A percentile compares a stretch with the other conserved stretches of the same genome.
These are phyloP conservation scores for Cercospora nicotianae DNA, from an alignment of 2,329 filamentous ascomycete genomes.

Conservation along the genomic window DNA sequence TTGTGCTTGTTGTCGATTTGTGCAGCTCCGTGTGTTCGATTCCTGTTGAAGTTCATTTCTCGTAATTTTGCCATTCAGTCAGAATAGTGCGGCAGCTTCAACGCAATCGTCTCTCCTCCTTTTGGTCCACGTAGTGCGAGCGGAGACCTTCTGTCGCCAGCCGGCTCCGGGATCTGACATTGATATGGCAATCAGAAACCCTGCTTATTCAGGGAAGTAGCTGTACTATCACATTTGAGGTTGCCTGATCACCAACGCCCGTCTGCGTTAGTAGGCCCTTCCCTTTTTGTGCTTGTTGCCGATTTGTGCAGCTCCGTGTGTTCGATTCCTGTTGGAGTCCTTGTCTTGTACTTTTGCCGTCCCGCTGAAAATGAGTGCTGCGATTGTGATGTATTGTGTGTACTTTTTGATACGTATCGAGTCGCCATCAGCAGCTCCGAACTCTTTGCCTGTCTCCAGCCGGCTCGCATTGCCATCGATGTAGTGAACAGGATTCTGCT, in stretches of 20 bases:
- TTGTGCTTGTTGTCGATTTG: background rate
- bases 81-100: too few relatives aligned
- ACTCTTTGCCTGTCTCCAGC: background rate
- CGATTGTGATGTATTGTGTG: background rate
- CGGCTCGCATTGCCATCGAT: background rate
- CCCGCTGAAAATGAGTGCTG: too few relatives aligned
- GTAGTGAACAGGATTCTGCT: background rate
- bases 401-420: background rate
- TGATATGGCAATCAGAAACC: background rate
- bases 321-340: background rate
- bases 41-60: background rate
- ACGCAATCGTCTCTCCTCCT: too few relatives aligned
- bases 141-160: too few relatives aligned
- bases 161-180: too few relatives aligned
- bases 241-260: background rate
- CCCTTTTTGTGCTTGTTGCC: background rate
- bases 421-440: too few relatives aligned
- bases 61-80: background rate
- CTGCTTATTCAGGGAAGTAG: background rate
- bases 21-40: background rate
- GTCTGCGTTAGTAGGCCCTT: background rate
- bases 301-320: background rate
- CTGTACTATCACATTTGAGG: background rate
- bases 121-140: too few relatives aligned
- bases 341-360: background rate